phyloP scores from a whole-genome alignment of 305 asterid genomes.

The Fraxinus sp. region DNA sequence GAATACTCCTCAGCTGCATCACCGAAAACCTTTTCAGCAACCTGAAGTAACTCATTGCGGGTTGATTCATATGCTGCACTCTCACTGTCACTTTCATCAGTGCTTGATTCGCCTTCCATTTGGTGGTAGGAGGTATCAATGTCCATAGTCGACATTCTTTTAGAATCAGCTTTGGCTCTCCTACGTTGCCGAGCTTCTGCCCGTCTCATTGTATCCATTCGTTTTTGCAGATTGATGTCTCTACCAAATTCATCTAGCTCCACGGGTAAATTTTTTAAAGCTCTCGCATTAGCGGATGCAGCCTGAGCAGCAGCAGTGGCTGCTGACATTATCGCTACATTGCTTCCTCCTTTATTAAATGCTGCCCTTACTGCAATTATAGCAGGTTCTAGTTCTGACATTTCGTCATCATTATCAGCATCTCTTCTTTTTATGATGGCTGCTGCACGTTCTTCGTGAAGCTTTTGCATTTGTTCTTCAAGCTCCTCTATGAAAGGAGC shows the following conservation, averaged over 20 bases:
- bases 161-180: conserved; percentile 66
- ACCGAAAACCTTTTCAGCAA: conserved; percentile 72
- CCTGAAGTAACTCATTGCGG: conserved; percentile 67
- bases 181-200: conserved; percentile 61
- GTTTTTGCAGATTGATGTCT: conserved; percentile 70
- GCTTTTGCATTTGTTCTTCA: conserved; percentile 84
- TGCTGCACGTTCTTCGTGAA: conserved; percentile 80
- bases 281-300: conserved; percentile 54
- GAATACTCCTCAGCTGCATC: conserved; percentile 91
- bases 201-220: conserved; percentile 74
- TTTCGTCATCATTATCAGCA: conserved; percentile 78
- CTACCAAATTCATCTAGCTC: conserved; percentile 87
- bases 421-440: conserved; percentile 71
- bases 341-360: conserved; percentile 56
- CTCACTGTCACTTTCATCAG: conserved; percentile 96
- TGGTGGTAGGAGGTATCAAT: conserved; percentile 45
- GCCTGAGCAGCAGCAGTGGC: conserved; percentile 66
- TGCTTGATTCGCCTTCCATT: conserved; percentile 93
- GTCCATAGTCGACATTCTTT: conserved; percentile 54
- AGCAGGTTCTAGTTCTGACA: conserved; percentile 74
- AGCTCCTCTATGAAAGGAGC: conserved; percentile 93
- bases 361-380: conserved; percentile 64
- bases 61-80: conserved; percentile 66
- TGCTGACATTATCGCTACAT: conserved; percentile 48
- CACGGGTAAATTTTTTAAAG: conserved; percentile 58